A percentile compares a stretch with the other conserved stretches of the same genome.
Evolutionary conservation across 495 filamentous ascomycete genomes (phyloP).

Genomic region (Podospora tetraspora): DNA sequence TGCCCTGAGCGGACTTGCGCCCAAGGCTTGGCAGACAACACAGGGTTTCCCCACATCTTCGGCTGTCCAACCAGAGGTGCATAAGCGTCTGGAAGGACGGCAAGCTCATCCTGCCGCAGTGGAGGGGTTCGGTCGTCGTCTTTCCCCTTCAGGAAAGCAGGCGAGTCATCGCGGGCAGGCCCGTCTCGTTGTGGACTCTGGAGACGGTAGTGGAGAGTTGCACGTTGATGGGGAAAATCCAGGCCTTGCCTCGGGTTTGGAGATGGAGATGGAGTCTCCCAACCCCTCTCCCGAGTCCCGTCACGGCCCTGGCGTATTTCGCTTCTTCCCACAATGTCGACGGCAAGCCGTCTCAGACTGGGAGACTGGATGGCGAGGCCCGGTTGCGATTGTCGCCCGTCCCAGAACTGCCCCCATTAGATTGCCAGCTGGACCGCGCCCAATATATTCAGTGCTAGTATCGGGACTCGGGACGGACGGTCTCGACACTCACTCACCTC

Average conservation of each 20-base stretch:
- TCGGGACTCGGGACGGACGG: not conserved
- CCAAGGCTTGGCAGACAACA: conserved; percentile 14
- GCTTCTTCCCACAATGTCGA: conserved; percentile 8
- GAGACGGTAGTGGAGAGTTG: not conserved
- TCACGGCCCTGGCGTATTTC: conserved; percentile 6
- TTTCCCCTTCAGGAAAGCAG: conserved; percentile 12
- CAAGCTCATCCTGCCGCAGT: conserved; percentile 25
- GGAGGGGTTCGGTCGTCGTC: conserved; percentile 2
- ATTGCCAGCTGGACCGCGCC: conserved; percentile 5
- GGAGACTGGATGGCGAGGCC: not conserved
- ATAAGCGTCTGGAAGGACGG: conserved; percentile 25
- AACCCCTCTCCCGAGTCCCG: too few relatives aligned
- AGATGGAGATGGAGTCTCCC: too few relatives aligned
- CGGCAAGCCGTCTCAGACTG: not conserved
- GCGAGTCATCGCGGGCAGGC: not conserved
- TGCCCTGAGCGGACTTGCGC: not conserved
- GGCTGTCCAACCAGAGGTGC: conserved; percentile 23
- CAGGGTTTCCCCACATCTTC: conserved; percentile 23
- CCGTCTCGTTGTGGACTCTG: not conserved
- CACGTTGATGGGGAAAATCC: not conserved
- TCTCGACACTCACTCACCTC: not conserved
- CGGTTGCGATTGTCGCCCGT: not conserved
- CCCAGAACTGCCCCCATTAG: conserved; percentile 4
- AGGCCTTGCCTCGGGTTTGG: not conserved
- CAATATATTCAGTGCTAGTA: conserved; percentile 10